Base-by-base conservation (phyloP, 192 early-diverging fungal genomes). In the Rhizophagus sp. region DNA sequence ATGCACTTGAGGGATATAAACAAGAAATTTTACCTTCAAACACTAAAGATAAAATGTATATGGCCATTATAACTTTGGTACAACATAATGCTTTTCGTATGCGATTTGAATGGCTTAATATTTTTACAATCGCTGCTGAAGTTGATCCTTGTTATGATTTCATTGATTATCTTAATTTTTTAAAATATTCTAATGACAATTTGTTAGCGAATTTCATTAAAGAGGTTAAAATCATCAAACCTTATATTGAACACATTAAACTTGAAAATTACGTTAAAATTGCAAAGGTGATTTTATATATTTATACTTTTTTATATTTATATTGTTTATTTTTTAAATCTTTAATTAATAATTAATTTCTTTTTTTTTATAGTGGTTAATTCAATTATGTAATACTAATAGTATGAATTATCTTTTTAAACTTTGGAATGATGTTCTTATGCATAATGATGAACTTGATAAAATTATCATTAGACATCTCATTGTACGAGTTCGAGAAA, bases 331-430 rank as follows among this genome's bases (percentile, higher is more conserved):
- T 36, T 36, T 36, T 36, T 36, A 36, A 36, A 36, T 36, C 1
- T 4, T 30, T 66, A 66, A 27, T 66, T 34, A 25, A 36, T 44
- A 12, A 44, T 70, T 44, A 39, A 19, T 70, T 30, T 30, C 30
- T 30, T 70, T n/a, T 47, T 47, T 1, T 70, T 44, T 70, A 44
- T 70, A 70, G 68, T 70, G 68, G 68, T 70, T 70, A 41, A 22
- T 70, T 44, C 33, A n/a, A 39, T n/a, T 41, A 41, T 70, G 68
- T 3, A 19, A 9, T 10, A 8, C 34, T 36, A 36, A 12, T 70
- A 41, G 8, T 13, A 70, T 70, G 39, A 3, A 70, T 15, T 8
- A 5, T 9, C 68, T 70, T 70, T 6, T 11, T 41, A n/a, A 17
- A n/a, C 34, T 70, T 10, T 70, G 68, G 68, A 17, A n/a, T 12